Base-by-base conservation (phyloP, 1,284 basidiomycete species). In the Moniliella sp. region DNA sequence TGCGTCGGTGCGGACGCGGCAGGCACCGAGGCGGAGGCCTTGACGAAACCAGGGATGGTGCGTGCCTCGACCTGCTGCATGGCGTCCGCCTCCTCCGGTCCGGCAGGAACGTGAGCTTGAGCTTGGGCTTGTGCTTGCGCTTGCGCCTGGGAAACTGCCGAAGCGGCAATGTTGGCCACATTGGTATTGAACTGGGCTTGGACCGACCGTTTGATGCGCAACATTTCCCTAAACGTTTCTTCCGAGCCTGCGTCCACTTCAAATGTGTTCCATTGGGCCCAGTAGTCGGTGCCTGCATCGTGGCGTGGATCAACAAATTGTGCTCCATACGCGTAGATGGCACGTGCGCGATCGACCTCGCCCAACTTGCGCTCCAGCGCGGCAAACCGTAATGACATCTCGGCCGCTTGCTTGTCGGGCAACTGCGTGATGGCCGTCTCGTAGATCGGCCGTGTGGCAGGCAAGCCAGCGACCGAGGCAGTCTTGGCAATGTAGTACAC, bases 121-220 rank as follows among this genome's bases (percentile, higher is more conserved):
- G 61, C 8, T 61, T 62, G 4, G 66, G 69, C 57, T 16, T 13
- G 31, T 39, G 27, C 33, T 32, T 19, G 31, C 35, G 19, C 42
- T 42, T 8, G 31, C 31, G 27, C 36, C 36, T 30, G 25, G 29
- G 40, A 32, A 17, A 39, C 21, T 15, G 49, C 49, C 23, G 58
- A 51, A n/a, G 62, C 58, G 5, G 55, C 46, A 34, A 64, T 46
- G 47, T 64, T 59, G 17, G 59, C 56, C 25, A 77, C 74, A 53
- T 94, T 86, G 5, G 91, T 97, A 62, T 97, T 94, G 69, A 86
- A 99, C 53, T 84, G 80, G 23, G 91, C 86, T 64, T 97, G 88
- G 4, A 99, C 88, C 45, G 81, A 82, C 34, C 91, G 74, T 65
- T 91, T 93, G 68, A 99, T 93, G 10, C 91, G 75, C 38, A 97